These are phyloP conservation scores for Podila horticola DNA, from an alignment of 192 early-diverging fungal genomes.

Conservation along the genomic window DNA sequence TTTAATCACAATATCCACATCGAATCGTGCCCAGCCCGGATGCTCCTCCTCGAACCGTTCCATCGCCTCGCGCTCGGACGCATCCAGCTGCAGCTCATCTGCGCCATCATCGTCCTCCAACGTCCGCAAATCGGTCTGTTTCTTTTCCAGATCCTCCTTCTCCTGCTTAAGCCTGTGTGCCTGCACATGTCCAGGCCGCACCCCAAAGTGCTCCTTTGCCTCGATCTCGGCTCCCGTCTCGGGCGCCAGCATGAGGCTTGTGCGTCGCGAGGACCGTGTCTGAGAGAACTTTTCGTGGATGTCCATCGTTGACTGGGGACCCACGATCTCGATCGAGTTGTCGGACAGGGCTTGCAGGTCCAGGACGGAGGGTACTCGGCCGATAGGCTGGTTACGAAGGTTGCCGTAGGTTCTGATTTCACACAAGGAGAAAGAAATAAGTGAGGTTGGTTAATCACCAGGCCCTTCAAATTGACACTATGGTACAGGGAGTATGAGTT, in stretches of 20 bases:
- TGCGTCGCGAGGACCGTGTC: constrained; percentile 24
- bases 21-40: constrained; percentile 56
- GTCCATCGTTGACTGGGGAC: constrained; percentile 62
- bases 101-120: constrained; percentile 9
- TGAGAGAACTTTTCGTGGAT: constrained; percentile 58
- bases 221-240: constrained; percentile 9
- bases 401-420: constrained; percentile 37
- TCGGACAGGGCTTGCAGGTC: constrained; percentile 41
- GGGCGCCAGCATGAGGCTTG: neutral
- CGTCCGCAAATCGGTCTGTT: neutral
- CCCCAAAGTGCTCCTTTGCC: constrained; percentile 32
- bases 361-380: constrained; percentile 43
- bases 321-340: constrained; percentile 56
- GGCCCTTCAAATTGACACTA: too few relatives aligned
- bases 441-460: neutral
- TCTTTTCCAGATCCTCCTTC: neutral
- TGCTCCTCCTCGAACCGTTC: constrained; percentile 48
- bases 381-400: constrained; percentile 40
- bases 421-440: neutral
- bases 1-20: constrained; percentile 69
- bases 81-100: constrained; percentile 21
- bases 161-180: neutral
- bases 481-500: too few relatives aligned
- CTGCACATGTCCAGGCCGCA: constrained; percentile 17
- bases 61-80: constrained; percentile 36